Base-by-base conservation (phyloP, 306 rosid genomes). In the Calophaca sinica region DNA sequence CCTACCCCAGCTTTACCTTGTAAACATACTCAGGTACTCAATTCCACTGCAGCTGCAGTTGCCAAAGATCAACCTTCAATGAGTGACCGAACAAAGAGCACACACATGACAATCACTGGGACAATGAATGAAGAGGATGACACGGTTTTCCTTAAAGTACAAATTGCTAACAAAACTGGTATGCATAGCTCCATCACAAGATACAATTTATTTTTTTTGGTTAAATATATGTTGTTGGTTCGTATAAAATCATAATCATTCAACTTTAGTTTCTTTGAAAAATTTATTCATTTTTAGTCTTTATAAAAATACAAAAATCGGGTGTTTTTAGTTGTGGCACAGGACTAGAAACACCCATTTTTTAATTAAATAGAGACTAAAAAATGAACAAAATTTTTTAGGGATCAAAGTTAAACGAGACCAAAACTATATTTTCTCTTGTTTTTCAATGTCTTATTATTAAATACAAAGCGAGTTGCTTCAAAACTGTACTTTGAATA, bases 61-160 rank as follows among this genome's bases (percentile, higher is more conserved):
- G 42, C 69, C 62, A 75, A 61, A 62, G 74, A 41, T 32, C 28
- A 79, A 42, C 60, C 73, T 73, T 58, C 36, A 38, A 38, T 61
- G 70, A 11, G 64, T 67, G 73, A 78, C 48, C 57, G 76, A 62
- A 50, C 69, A 67, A 84, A 84, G 73, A 74, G 76, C 44, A 88
- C 91, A 46, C 68, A 87, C 44, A 88, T 94, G 96, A 79, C 86
- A 39, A 91, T 94, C 62, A 91, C 93, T 0, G 97, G 97, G 58
- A 80, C 92, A 12, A 79, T 87, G 74, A 78, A 87, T 71, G 85
- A 86, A 45, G 87, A 91, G 39, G 96, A 91, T 26, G 86, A 87
- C 77, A 80, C 91, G 7, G 83, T 94, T 67, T 82, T 87, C 76
- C 94, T 94, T 44, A 87, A 83, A 91, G 94, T 89, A 5, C 88